Evolutionary conservation across 2,329 filamentous ascomycete species (phyloP).

Genomic region (Fusarium sp.): DNA sequence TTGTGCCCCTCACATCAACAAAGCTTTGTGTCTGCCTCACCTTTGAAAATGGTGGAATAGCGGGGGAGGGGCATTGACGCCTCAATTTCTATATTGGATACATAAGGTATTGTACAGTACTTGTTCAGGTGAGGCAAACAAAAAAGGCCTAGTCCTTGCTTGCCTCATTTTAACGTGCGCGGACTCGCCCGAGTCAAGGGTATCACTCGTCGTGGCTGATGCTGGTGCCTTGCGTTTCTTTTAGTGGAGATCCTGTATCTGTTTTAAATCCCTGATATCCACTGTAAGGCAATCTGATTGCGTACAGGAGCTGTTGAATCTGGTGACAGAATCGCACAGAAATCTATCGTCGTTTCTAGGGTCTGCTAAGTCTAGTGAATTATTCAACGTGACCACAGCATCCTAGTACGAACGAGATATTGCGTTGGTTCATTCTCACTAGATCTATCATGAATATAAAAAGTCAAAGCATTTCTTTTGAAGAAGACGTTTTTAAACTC

Average conservation of each 20-base stretch:
- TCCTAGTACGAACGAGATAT: neutral
- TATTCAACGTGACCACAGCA: slow-evolving; percentile 24
- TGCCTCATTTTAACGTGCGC: slow-evolving; percentile 1
- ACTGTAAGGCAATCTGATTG: slow-evolving; percentile 30
- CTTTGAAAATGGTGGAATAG: slow-evolving; percentile 5
- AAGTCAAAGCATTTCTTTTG: neutral
- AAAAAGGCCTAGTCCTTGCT: neutral
- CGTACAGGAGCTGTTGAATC: slow-evolving; percentile 13
- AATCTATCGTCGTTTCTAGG: slow-evolving; percentile 40
- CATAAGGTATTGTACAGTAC: neutral
- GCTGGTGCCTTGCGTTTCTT: slow-evolving; percentile 27
- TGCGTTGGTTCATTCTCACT: neutral
- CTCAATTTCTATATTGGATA: neutral
- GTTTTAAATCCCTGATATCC: slow-evolving; percentile 26
- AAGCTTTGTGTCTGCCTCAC: slow-evolving; percentile 9
- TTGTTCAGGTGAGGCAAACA: neutral
- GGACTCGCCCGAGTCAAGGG: slow-evolving; percentile 10
- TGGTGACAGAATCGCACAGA: slow-evolving; percentile 39
- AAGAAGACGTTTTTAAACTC: neutral
- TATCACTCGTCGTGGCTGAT: slow-evolving; percentile 9
- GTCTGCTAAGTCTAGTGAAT: slow-evolving; percentile 12
- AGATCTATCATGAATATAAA: slow-evolving; percentile 12
- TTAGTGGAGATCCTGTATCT: slow-evolving; percentile 18
- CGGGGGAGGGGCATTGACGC: slow-evolving; percentile 34
- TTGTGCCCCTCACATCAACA: slow-evolving; percentile 18